Evolutionary conservation across 2,329 filamentous ascomycete genomes (phyloP), one percentile per base, ranked within the genome.

Genomic region (Nothopassalora personata): DNA sequence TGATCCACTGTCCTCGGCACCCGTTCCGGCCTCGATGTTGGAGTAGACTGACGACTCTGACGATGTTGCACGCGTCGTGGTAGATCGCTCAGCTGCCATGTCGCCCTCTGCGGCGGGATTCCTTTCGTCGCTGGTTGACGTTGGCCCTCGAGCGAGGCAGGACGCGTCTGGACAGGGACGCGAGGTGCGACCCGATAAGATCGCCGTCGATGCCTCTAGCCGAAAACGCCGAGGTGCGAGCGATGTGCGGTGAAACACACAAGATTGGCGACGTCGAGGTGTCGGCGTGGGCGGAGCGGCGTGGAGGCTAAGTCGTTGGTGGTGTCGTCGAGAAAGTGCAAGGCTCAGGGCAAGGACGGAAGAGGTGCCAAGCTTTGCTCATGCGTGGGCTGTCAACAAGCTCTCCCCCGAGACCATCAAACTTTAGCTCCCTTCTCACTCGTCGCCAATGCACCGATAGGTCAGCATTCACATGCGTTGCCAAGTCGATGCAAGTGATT

Each of bases 21-120:
- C 67, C 57, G 65, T 68, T 43, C 65, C 69, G 47, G 75, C 74
- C 36, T 73, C 71, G 63, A 77, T 76, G 65, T 73, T 74, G 50
- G 76, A 79, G 45, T 73, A 67, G 8, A 74, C 72, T 2, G 75
- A 79, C 28, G 75, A 75, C 19, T 73, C 74, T 46, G 75, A 67
- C 46, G 76, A 77, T 23, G 70, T 70, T 66, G 73, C 73, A 69
- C 69, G 69, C 64, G 64, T 70, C 57, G 57, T 58, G n/a, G 48
- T 30, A 30, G 72, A 70, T 31, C 46, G 53, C 28, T 23, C 5
- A 10, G 45, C n/a, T 18, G 55, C 60, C 60, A 64, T 64, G 31
- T 33, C 31, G 2, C 15, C 28, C 28, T 19, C 4, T n/a, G 9
- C 19, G 18, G 31, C 2, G 39, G 19, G 23, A 30, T 19, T 13